Evolutionary conservation across 352 stramenopile species (phyloP), one percentile per base, ranked within the genome.

Genomic region (Globisporangium radiosum): DNA sequence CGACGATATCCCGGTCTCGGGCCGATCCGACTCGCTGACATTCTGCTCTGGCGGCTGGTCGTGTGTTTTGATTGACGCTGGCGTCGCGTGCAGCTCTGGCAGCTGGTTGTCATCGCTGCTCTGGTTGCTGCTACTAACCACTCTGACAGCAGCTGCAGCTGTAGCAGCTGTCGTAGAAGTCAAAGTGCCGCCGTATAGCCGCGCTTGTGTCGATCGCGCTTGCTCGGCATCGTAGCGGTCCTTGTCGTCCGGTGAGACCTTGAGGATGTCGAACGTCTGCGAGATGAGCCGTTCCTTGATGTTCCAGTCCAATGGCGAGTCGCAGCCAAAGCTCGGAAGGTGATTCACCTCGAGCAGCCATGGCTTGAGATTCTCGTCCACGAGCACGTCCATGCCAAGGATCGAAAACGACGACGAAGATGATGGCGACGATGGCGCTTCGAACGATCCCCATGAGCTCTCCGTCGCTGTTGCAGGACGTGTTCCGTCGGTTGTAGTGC

Each of bases 261-360:
- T 83, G 54, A 98, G 70, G 36, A 97, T 77, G 57, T 90, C 81
- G 13, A 98, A 87, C 0, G 92, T 92, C 71, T 98, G 88, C 7
- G 79, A 86, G 47, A 98, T 97, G 3, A 98, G 79, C 14, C 89
- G 81, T 59, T 92, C 85, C 68, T 99, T 99, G 67, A 99, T 95
- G 57, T 92, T 85, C 78, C 82, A 88, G 71, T 99, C 97, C 10
- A 99, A 64, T 11, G 85, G 83, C 37, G 90, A 97, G 62, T 99
- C 97, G 52, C 93, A 98, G 3, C 85, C 92, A 74, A 98, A 98
- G 62, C 88, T 94, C 52, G 96, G 92, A 8, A 99, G 56, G 64
- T 98, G 94, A 67, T 99, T 99, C 37, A 99, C 96, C 62, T 99
- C 97, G 9, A 99, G 94, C 15, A 99, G 72, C 84, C 90, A 98